These are phyloP conservation scores for Fabrea salina DNA, from an alignment of 169 alveolate genomes.

Conservation along the genomic window DNA sequence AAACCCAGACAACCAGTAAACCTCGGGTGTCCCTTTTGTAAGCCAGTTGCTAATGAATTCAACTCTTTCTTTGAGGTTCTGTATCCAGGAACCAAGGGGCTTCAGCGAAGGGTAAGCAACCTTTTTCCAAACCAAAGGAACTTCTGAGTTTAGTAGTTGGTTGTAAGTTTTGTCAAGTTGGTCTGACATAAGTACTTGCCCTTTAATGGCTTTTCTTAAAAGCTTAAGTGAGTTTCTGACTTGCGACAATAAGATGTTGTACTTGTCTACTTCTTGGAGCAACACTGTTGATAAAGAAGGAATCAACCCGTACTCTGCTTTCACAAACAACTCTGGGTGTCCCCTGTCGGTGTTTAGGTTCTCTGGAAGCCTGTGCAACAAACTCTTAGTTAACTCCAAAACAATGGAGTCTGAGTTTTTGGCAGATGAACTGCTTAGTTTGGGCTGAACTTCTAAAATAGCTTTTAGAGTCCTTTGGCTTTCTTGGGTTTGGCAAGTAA, in stretches of 20 bases:
- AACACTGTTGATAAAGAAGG: slow-evolving; percentile 76
- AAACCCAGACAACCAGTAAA: slow-evolving; percentile 82
- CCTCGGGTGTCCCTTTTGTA: slow-evolving; percentile 76
- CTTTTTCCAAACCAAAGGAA: slow-evolving; percentile 76
- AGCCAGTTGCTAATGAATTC: slow-evolving; percentile 78
- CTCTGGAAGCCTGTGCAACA: not conserved
- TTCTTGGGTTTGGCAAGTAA: slow-evolving; percentile 80
- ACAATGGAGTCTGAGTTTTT: slow-evolving; percentile 5
- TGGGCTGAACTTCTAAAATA: slow-evolving; percentile 44
- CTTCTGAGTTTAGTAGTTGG: slow-evolving; percentile 71
- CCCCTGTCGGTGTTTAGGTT: not conserved
- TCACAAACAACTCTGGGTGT: too few relatives aligned
- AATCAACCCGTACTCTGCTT: not conserved
- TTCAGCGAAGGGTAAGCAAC: slow-evolving; percentile 77
- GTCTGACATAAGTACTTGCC: slow-evolving; percentile 68
- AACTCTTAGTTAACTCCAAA: not conserved
- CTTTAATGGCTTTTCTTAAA: slow-evolving; percentile 76
- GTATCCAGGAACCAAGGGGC: slow-evolving; percentile 78
- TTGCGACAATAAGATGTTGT: slow-evolving; percentile 67
- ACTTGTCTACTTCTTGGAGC: slow-evolving; percentile 78
- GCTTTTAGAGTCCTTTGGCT: slow-evolving; percentile 51
- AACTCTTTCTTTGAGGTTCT: slow-evolving; percentile 66
- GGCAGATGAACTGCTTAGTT: slow-evolving; percentile 45
- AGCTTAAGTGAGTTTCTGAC: slow-evolving; percentile 67
- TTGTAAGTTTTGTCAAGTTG: slow-evolving; percentile 64